A percentile compares a stretch with the other conserved stretches of the same genome.
Conservation (phyloP, 306 rosid species). For the Acmispon strigosus region DNA sequence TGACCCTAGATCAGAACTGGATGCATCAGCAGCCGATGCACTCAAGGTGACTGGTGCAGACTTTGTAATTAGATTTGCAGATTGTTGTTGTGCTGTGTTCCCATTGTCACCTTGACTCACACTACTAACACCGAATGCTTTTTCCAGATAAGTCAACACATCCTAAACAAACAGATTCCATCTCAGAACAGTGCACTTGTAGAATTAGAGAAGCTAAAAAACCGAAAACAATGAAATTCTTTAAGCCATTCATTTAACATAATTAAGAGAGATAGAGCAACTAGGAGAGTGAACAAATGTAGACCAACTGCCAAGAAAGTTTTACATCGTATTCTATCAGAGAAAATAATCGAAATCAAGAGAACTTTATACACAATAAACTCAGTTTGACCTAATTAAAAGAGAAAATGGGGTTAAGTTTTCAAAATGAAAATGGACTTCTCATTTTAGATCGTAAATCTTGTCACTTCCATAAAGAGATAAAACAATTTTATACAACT, state of each 20-base stretch:
- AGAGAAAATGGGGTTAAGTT: background rate
- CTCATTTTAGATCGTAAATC: constrained; percentile 4
- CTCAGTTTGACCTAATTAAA: constrained; percentile 4
- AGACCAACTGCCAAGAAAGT: constrained; percentile 9
- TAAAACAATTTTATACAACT: background rate
- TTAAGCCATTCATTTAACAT: background rate
- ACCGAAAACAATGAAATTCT: background rate
- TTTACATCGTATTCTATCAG: background rate
- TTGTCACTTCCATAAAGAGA: background rate
- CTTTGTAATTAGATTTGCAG: constrained; percentile 51
- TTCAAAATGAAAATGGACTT: background rate
- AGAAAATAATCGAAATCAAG: background rate
- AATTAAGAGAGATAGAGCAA: background rate
- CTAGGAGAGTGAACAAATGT: background rate
- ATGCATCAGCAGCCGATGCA: constrained; percentile 51
- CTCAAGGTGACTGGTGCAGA: constrained; percentile 50
- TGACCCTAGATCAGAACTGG: constrained; percentile 63
- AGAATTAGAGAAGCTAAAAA: constrained; percentile 20
- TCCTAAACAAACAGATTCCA: constrained; percentile 52
- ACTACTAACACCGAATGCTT: constrained; percentile 68
- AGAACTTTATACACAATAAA: background rate
- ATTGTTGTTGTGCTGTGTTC: constrained; percentile 45
- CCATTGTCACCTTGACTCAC: constrained; percentile 64
- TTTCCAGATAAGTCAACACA: constrained; percentile 78
- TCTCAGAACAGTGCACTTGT: constrained; percentile 20